Evolutionary conservation across 352 stramenopile species (phyloP), one percentile per base, ranked within the genome.

Genomic region (Phytophthora sansomeana): DNA sequence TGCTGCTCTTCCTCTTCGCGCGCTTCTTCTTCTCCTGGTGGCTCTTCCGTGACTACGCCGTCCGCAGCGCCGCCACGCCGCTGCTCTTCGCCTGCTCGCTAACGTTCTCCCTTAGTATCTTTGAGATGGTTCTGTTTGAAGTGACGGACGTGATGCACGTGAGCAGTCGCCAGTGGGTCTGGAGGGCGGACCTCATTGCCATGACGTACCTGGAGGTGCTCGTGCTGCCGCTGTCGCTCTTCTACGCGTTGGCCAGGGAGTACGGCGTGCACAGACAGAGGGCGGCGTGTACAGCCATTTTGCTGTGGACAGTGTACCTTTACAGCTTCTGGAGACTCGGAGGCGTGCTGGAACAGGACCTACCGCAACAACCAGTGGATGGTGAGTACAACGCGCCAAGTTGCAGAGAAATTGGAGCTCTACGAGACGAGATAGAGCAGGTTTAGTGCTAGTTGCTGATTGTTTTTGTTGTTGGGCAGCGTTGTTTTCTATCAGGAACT

Each of bases 31-130:
- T 95, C 75, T 80, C 85, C 19, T 85, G 75, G 78, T 93, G 87
- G 85, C 78, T 95, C 44, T 93, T 95, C 68, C 83, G 82, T 13
- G 87, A 95, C 69, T 95, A 95, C 55, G 83, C 89, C 28, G 80
- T 95, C 54, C 87, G 85, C 49, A 78, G 69, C 30, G 56, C 51
- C 32, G 67, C 62, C 52, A 83, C 83, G 41, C 85, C 85, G 47
- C 56, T 87, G 49, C 78, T 95, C 42, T 95, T 95, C 73, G 85
- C 82, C 35, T 60, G 82, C 9, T 87, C 80, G 28, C 80, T 95
- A 56, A 89, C 78, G 55, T 92, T 92, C 58, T 92, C 83, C 11
- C 76, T 95, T 38, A 91, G 78, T 35, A 81, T 95, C 46, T 92
- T 93, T 54, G 61, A 95, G 62, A 80, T 93, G 69, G 81, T 95